Base-by-base conservation (phyloP, 2,329 filamentous ascomycete genomes). In the Diplodia intermedia region DNA sequence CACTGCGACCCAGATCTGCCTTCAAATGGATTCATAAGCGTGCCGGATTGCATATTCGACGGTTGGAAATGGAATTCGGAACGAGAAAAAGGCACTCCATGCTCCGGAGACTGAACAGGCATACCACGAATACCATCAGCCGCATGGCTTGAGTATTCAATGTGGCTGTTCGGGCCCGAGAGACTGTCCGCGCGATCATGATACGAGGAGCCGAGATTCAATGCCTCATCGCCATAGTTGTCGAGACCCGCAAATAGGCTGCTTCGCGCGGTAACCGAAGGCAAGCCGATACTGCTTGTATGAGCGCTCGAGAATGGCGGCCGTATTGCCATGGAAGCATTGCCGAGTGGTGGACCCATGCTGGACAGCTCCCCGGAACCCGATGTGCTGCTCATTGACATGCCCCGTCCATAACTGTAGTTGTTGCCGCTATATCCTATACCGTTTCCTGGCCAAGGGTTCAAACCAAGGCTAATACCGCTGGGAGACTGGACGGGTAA, bases 31-130 rank as follows among this genome's bases (percentile, higher is more conserved):
- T 31, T 33, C 31, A 56, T 38, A 0, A 56, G 53, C 4, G 15
- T n/a, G 15, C 26, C 9, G 4, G 15, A 11, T 23, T 49, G 56
- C 18, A 61, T 8, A 33, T n/a, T 49, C 15, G 56, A n/a, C 26
- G 33, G 33, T 18, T 47, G 52, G 26, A 55, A 55, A 29, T 18
- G 29, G 52, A 55, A 55, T 3, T 55, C 52, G 29, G 26, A 18
- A 31, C 52, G 52, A 55, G 52, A 15, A 18, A 31, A 31, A 29
- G 33, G 29, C 9, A n/a, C 47, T 15, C 20, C 47, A 12, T 61
- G 56, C 38, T 49, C 56, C 12, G 56, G 56, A 11, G 56, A 61
- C 31, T 61, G 56, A 31, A 61, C 56, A 31, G 56, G 56, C 38
- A 61, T 47, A 14, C 56, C 56, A 15, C 56, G 56, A 4, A 33